These are phyloP conservation scores for Cylindrotheca fusiformis DNA, from an alignment of 108 stramenopile genomes.

Conservation along the genomic window DNA sequence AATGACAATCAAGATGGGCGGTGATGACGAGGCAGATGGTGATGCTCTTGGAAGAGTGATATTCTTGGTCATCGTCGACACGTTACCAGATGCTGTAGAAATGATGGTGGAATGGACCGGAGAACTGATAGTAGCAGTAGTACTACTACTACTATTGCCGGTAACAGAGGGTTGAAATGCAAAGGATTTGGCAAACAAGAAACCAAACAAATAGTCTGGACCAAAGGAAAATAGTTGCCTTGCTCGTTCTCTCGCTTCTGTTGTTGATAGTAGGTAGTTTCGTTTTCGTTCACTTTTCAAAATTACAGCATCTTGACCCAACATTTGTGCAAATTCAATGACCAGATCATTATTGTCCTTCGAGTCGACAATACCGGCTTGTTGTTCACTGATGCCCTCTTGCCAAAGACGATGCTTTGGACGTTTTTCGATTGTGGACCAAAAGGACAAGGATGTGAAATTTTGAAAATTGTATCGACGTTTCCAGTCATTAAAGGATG, in stretches of 20 bases:
- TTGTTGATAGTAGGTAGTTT: constrained; percentile 3
- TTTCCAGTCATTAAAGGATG: constrained; percentile 15
- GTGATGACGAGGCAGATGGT: background rate
- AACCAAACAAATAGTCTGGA: constrained; percentile 13
- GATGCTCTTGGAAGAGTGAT: background rate
- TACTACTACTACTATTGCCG: background rate
- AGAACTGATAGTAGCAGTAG: background rate
- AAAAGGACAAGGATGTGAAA: constrained; percentile 2
- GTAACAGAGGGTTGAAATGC: constrained; percentile 1
- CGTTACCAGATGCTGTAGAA: background rate
- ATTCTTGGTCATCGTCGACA: background rate
- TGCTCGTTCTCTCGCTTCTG: constrained; percentile 2
- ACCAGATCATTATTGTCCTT: background rate
- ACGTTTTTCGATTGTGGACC: constrained; percentile 1
- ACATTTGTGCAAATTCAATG: constrained; percentile 15
- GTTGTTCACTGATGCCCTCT: background rate
- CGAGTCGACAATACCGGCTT: constrained; percentile 7
- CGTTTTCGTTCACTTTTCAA: constrained; percentile 3
- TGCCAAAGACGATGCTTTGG: constrained; percentile 2
- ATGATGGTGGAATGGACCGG: no score
- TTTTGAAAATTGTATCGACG: background rate
- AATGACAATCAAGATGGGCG: background rate
- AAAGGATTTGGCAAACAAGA: constrained; percentile 10
- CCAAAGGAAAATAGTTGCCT: constrained; percentile 1
- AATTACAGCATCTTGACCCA: constrained; percentile 10